Conservation (phyloP, 2,329 filamentous ascomycete species). For the Botrytis elliptica region DNA sequence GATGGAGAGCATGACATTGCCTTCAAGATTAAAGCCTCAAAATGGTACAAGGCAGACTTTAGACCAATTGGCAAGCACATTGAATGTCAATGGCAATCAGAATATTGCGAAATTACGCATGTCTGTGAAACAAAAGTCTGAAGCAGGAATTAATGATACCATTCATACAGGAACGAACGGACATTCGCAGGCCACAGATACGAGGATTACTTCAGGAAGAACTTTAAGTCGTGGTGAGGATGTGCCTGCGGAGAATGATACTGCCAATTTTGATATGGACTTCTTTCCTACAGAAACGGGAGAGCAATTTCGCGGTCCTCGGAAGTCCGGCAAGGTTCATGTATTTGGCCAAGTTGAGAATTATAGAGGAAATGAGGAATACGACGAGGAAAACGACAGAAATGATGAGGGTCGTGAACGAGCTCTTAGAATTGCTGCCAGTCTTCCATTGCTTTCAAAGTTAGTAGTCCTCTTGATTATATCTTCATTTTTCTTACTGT, state of each 20-base stretch:
- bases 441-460: slow-evolving; percentile 38
- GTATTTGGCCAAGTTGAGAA: slow-evolving; percentile 42
- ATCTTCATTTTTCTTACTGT: slow-evolving; percentile 8
- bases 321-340: slow-evolving; percentile 34
- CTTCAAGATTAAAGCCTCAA: slow-evolving; percentile 61
- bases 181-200: slow-evolving; percentile 35
- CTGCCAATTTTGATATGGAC: slow-evolving; percentile 40
- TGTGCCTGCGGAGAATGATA: slow-evolving; percentile 34
- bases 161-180: slow-evolving; percentile 24
- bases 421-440: slow-evolving; percentile 37
- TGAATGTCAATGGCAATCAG: slow-evolving; percentile 77
- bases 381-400: slow-evolving; percentile 26
- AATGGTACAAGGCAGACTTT: slow-evolving; percentile 50
- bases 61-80: slow-evolving; percentile 59
- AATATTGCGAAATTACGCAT: slow-evolving; percentile 74
- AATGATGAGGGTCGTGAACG: slow-evolving; percentile 38
- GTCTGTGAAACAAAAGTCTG: slow-evolving; percentile 42
- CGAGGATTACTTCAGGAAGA: slow-evolving; percentile 30
- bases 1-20: slow-evolving; percentile 75
- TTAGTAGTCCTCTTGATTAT: slow-evolving; percentile 29
- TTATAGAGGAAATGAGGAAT: slow-evolving; percentile 35
- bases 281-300: slow-evolving; percentile 37
- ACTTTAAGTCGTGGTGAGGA: slow-evolving; percentile 29
- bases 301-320: slow-evolving; percentile 35
- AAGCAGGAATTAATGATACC: not conserved